Evolutionary conservation across 225 moss, liverwort and hornwort genomes (phyloP), one percentile per base, ranked within the genome.

Genomic region (Physcomitrellopsis africana): DNA sequence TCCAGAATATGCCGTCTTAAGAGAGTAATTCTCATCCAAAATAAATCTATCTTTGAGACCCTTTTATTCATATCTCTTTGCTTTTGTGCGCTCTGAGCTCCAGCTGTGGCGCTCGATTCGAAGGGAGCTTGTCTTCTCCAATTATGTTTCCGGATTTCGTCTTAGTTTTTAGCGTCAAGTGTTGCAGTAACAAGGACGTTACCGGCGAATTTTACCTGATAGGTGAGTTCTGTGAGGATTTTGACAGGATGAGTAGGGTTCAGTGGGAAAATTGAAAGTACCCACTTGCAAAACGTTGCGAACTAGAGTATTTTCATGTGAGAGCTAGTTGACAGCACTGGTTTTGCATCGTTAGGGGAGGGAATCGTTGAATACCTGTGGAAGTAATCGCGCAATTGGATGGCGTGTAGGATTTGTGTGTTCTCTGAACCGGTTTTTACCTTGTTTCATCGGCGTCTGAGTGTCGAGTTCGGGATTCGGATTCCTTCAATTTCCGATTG

Each of bases 181-280:
- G 17, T 22, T 14, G 29, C 59, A 26, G 23, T 22, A 18, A n/a
- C 24, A 11, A 69, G 46, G 4, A 37, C 11, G 0, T 7, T 7
- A 7, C 3, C 24, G 14, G 7, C 58, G 23, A 3, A 7, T 24
- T 10, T 63, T 37, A 0, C n/a, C 16, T 29, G 17, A 6, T 24
- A 17, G 27, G 24, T 5, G 10, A 58, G 6, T 57, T 32, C 52
- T 62, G 11, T 46, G 19, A 68, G 32, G 9, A 7, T 68, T 4
- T 68, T 15, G 53, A 22, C 67, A 60, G 51, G 65, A 51, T 67
- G 37, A 48, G 55, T 43, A 60, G 71, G 70, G 79, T 72, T 72
- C 53, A 44, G 69, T 68, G 18, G 53, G 3, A 49, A 48, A 64
- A 27, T 48, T 52, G 32, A 37, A 24, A 37, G 32, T 37, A 37